Base-by-base conservation (phyloP, 805 yeast species). In the Candida succiphila region DNA sequence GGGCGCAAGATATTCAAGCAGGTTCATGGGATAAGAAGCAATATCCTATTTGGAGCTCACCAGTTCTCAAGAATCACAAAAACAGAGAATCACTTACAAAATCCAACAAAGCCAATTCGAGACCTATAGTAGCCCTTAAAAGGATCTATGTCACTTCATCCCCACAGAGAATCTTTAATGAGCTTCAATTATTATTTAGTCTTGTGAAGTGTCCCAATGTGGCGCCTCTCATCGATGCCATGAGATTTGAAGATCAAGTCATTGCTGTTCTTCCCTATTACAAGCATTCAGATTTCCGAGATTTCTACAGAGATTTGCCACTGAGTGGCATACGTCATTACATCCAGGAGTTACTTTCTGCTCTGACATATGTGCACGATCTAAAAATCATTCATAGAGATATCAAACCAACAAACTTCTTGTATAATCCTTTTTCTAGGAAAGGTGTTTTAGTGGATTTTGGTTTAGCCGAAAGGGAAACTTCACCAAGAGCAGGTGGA, bases 71-170 rank as follows among this genome's bases (percentile, higher is more conserved):
- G 32, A 32, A 36, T 23, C 29, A 20, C 17, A 23, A 23, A n/a
- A 7, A 37, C 21, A 40, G 39, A 12, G 36, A 29, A 5, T 9
- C 16, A 17, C 17, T 27, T 12, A 18, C 5, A 13, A 12, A 13
- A 13, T 29, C 5, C n/a, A 52, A 51, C 18, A 44, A 45, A 37
- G 62, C 55, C 41, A 64, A 52, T 4, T 10, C 43, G 65, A 65
- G 29, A 53, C 46, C 55, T 7, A 31, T 47, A 20, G 97, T 92
- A 37, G 99, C 99, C 2, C 63, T 92, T 44, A 92, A 92, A 53
- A 75, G 92, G 48, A 86, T 92, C 30, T 88, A 89, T 54, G 97
- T 88, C 16, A 92, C 98, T 0, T 84, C 96, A 1, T 86, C 96
- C 7, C 96, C 97, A 0, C 78, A 75, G 41, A 70, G 99, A 56